Evolutionary conservation across 2,329 filamentous ascomycete genomes (phyloP), one percentile per base, ranked within the genome.

Genomic region (Diplocarpon rosae): DNA sequence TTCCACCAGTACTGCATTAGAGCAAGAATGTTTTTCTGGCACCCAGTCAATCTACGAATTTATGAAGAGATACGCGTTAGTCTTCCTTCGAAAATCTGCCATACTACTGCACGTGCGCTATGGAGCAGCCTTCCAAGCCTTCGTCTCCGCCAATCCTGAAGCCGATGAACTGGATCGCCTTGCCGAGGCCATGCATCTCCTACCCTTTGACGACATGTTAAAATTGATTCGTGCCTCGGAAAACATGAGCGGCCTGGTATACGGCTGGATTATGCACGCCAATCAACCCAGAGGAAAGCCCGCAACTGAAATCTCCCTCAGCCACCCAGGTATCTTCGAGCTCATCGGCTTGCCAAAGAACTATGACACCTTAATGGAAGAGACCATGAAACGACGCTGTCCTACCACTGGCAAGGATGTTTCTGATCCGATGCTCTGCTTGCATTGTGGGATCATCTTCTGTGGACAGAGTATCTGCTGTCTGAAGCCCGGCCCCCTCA

Each of bases 371-470:
- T 71, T 98, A 31, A 94, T 95, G 47, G 90, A 95, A 59, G 89
- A 94, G 65, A 86, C 87, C 20, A 90, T 92, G 54, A 80, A 80
- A 52, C 72, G 83, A 42, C 80, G 76, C 39, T 98, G 92, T 59
- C 88, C 88, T 0, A 93, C 81, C 1, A 95, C 87, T 1, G 88
- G 88, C 52, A 93, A 92, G 62, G 90, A 95, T 55, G 69, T 98
- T 40, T 83, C 81, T 2, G 93, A 98, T 63, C 88, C 92, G 0
- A 85, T 84, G 52, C 77, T 98, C 31, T 98, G 92, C 60, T 73
- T 98, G 32, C 87, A 95, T 67, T 98, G 92, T 60, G 90, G 92
- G 29, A 88, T 89, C n/a, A 86, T 98, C 33, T 90, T 95, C 65
- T 98, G 92, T 65, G 87, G 84, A 9, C 92, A 98, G 68, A 87